Percentiles rank a stretch among this genome's conserved stretches.
phyloP scores from a whole-genome alignment of 768 basidiomycete genomes.

The Kwoniella dendrophila region DNA sequence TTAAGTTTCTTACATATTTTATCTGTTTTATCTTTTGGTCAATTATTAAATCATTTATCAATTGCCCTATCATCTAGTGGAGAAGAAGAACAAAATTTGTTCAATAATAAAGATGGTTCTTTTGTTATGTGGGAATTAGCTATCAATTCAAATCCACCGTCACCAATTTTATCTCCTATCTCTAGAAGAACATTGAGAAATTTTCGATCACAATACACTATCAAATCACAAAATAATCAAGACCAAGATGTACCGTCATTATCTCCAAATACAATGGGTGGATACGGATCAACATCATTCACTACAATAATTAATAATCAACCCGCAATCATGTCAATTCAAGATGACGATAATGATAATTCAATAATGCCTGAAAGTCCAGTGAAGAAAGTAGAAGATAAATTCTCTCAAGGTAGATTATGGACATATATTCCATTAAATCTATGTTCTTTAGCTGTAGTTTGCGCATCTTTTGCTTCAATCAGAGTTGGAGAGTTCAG shows the following conservation, averaged over 20 bases:
- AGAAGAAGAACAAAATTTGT: neutral
- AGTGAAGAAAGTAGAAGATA: slow-evolving; percentile 24
- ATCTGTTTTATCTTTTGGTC: slow-evolving; percentile 32
- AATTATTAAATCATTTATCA: slow-evolving; percentile 42
- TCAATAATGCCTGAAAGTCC: neutral
- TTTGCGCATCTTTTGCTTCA: slow-evolving; percentile 7
- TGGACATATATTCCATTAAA: slow-evolving; percentile 36
- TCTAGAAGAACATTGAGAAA: neutral
- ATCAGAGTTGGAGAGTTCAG: slow-evolving; percentile 24
- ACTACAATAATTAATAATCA: too few relatives aligned
- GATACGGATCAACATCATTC: too few relatives aligned
- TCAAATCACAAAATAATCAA: neutral
- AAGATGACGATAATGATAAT: neutral
- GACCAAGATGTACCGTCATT: too few relatives aligned
- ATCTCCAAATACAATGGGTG: too few relatives aligned
- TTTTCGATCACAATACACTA: neutral
- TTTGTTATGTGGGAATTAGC: slow-evolving; percentile 54
- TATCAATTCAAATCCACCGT: slow-evolving; percentile 30
- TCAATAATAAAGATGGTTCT: slow-evolving; percentile 3
- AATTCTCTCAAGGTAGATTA: slow-evolving; percentile 39
- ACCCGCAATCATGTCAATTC: neutral
- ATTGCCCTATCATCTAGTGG: slow-evolving; percentile 23
- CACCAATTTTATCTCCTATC: slow-evolving; percentile 11
- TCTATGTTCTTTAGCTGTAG: slow-evolving; percentile 28
- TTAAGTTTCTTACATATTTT: slow-evolving; percentile 38